Base-by-base conservation (phyloP, 108 stramenopile genomes). In the Mediolabrus comicus region DNA sequence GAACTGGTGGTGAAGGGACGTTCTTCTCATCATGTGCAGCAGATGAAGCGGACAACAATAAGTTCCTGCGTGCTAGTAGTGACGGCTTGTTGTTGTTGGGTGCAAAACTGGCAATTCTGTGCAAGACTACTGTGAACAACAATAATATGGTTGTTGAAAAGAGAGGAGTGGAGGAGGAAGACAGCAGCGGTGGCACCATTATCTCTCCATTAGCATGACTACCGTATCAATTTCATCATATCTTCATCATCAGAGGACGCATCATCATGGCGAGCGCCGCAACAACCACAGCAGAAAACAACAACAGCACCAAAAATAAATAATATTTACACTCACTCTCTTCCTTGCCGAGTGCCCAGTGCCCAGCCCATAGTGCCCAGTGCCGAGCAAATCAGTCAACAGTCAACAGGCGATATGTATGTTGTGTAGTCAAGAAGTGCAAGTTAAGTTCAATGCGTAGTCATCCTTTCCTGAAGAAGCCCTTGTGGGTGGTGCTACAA, bases 1-100 rank as follows among this genome's bases (percentile, higher is more conserved):
- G 71, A 17, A 59, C 16, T 14, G 75, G 75, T 28, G 75, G 74
- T 17, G 35, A 14, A 24, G 46, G 56, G 5, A 3, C n/a, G 13
- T 26, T 29, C 5, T 54, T 16, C 27, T 9, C 53, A n/a, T 54
- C 53, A 26, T 13, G 2, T 38, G 36, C 36, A 38, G 36, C 11
- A 13, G 36, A 38, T 38, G 36, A 38, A 38, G 7, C 36, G 14
- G 14, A 13, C 36, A 38, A 38, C 2, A 38, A 38, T 10, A 13
- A 13, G 36, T 11, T 38, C 10, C 36, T 38, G 36, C 14, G 36
- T 38, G 11, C 13, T 13, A 11, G 3, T 13, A 2, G 14, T 13
- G 36, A 38, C 2, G 0, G n/a, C n/a, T n/a, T n/a, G n/a, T n/a
- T 38, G 36, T 13, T 0, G 36, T 13, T 38, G 36, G 36, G 0